Evolutionary conservation across 2,329 filamentous ascomycete species (phyloP).

Genomic region (Zarea fungicola): DNA sequence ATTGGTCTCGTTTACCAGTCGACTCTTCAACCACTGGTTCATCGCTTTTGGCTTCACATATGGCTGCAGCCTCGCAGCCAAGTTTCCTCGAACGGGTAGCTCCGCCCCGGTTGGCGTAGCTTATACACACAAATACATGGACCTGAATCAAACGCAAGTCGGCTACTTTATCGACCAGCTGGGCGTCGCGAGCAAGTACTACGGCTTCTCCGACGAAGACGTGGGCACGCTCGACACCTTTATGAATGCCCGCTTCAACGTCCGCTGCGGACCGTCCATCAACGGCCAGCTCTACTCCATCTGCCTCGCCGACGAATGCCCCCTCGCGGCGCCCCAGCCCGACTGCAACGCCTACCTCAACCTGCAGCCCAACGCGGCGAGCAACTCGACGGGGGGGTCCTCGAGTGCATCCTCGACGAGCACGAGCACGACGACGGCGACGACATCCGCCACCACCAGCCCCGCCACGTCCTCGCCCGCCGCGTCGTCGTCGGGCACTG

Average conservation of each 20-base stretch:
- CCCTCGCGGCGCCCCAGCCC: constrained; percentile 21
- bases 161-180: constrained; percentile 28
- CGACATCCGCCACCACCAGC: constrained; percentile 2
- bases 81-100: constrained; percentile 16
- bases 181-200: constrained; percentile 19
- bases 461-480: not conserved
- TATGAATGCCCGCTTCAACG: constrained; percentile 25
- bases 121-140: constrained; percentile 30
- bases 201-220: constrained; percentile 24
- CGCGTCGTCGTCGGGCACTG: not conserved
- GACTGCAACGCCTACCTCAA: constrained; percentile 23
- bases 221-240: constrained; percentile 16
- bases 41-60: constrained; percentile 23
- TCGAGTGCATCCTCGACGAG: not conserved
- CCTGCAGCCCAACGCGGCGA: constrained; percentile 16
- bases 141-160: constrained; percentile 25
- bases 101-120: constrained; percentile 18
- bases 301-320: constrained; percentile 24
- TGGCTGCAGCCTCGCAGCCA: constrained; percentile 20
- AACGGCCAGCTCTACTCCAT: constrained; percentile 22
- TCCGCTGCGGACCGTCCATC: constrained; percentile 22
- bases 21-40: constrained; percentile 25
- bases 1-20: constrained; percentile 17
- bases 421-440: constrained; percentile 8
- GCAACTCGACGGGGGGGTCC: constrained; percentile 5